Percentiles rank a stretch among this genome's conserved stretches.
Evolutionary conservation across 257 asterid genomes (phyloP).

Genomic region (Salvia rosmarinus): DNA sequence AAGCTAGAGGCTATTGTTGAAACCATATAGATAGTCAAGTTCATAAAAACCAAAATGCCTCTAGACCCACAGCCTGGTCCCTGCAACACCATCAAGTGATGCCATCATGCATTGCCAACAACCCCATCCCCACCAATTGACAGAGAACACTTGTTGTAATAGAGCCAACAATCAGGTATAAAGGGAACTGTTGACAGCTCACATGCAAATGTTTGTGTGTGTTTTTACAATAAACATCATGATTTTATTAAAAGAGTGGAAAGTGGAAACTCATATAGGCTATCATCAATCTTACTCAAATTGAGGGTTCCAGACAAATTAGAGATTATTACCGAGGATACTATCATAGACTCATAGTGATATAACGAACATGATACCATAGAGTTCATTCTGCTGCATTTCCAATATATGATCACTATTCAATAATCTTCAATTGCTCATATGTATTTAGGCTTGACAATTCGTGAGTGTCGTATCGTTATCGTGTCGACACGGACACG

Average conservation of each 20-base stretch:
- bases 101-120: background rate
- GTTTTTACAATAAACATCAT: background rate
- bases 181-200: conserved; percentile 6
- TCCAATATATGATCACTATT: background rate
- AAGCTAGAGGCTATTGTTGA: background rate
- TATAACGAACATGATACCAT: background rate
- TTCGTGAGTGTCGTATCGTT: too few relatives aligned
- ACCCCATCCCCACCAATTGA: conserved; percentile 15
- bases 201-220: background rate
- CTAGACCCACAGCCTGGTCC: conserved; percentile 2
- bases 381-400: background rate
- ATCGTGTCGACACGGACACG: too few relatives aligned
- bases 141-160: background rate
- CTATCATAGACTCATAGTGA: background rate
- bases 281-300: background rate
- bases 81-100: background rate
- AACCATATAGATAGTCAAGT: background rate
- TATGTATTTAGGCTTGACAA: too few relatives aligned
- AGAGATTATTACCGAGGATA: background rate
- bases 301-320: background rate
- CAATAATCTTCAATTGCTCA: background rate
- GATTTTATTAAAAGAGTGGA: background rate
- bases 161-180: conserved; percentile 22
- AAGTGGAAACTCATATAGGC: background rate
- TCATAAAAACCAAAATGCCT: background rate